Base-by-base conservation (phyloP, 106 monocot genomes). In the Dendrobium officinale region DNA sequence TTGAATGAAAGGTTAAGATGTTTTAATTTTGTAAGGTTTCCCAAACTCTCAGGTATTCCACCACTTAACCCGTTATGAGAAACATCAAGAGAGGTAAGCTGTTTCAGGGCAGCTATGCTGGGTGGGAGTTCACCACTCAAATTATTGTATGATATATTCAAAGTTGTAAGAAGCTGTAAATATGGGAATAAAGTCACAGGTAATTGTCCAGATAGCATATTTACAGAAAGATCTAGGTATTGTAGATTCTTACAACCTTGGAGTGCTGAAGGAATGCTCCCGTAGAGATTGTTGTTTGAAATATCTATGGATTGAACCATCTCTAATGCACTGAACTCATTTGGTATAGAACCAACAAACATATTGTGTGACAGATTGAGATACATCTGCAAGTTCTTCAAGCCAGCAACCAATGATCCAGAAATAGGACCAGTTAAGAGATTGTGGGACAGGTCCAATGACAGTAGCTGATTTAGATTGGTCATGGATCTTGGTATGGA, bases 301-400 rank as follows among this genome's bases (percentile, higher is more conserved):
- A 96, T 27, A 79, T 96, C 92, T 42, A 96, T 92, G 15, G 84
- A 84, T 70, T 96, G 94, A 70, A 92, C 90, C 92, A 89, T 96
- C 8, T 15, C 41, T 29, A 94, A 72, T 0, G 22, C 79, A 40
- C 92, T 90, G 54, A 96, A 64, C 79, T 93, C 92, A 19, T 67
- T 24, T 0, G 93, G 96, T 67, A 96, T 83, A 33, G 85, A 61
- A 72, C 91, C 96, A 6, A 42, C 40, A 2, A 96, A 77, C 55
- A 81, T 42, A 80, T 96, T 96, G 78, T 87, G 83, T 8, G 96
- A 91, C 11, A 93, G 51, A 84, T 96, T 91, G 37, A 96, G 79
- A 78, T 80, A 85, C 9, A 91, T 45, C 84, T 91, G 93, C 78
- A 91, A 55, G 81, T 79, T 86, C 31, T 83, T 86, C 84, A 93